A percentile compares a stretch with the other conserved stretches of the same genome.
phyloP scores from a whole-genome alignment of 2,329 filamentous ascomycete species.

The Clarireedia monteithiana region DNA sequence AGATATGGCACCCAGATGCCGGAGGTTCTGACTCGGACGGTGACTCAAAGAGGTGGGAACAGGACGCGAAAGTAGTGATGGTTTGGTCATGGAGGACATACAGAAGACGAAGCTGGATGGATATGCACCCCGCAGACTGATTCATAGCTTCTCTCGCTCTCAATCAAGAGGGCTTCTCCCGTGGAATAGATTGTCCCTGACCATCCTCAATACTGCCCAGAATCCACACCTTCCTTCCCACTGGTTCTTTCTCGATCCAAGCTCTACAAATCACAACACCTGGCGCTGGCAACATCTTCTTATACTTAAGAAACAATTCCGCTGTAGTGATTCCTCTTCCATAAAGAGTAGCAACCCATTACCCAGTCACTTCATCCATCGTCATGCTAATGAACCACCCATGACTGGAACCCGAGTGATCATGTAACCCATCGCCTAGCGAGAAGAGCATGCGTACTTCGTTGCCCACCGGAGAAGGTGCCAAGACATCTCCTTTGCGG shows the following conservation, averaged over 20 bases:
- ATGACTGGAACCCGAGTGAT: not conserved
- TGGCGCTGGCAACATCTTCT: not conserved
- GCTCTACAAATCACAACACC: not conserved
- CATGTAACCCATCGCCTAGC: not conserved
- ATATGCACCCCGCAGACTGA: not conserved
- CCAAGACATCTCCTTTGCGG: not conserved
- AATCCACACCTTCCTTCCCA: not conserved
- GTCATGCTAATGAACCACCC: not conserved
- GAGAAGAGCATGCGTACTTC: not conserved
- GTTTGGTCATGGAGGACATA: not conserved
- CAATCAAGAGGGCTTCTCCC: slow-evolving; percentile 43
- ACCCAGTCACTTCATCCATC: not conserved
- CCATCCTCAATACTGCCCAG: not conserved
- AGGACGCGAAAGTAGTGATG: not conserved
- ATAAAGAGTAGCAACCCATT: not conserved
- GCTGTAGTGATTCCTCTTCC: not conserved
- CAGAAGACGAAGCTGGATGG: not conserved
- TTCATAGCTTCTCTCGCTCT: not conserved
- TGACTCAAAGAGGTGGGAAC: slow-evolving; percentile 11
- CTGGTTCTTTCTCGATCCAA: slow-evolving; percentile 1
- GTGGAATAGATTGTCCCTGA: slow-evolving; percentile 40
- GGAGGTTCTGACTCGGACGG: slow-evolving; percentile 12
- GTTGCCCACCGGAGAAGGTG: not conserved
- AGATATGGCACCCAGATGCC: slow-evolving; percentile 38
- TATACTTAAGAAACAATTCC: not conserved